Evolutionary conservation across 2,329 filamentous ascomycete genomes (phyloP).

Genomic region (Albophoma yamanashiensis): DNA sequence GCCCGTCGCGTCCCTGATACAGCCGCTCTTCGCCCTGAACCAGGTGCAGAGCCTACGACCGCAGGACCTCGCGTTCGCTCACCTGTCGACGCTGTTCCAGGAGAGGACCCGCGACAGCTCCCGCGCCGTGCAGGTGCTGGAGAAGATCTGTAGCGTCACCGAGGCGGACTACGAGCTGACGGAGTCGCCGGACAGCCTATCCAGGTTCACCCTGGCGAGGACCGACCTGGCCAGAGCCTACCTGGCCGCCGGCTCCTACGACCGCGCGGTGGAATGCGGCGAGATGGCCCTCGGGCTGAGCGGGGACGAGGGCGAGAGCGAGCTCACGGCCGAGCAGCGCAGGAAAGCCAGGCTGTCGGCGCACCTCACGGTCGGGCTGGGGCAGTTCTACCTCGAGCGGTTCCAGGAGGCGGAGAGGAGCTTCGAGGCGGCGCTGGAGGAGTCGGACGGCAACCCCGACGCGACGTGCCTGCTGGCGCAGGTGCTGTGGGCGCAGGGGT

Average conservation of each 20-base stretch:
- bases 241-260: conserved; percentile 56
- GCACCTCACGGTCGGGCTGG: conserved; percentile 75
- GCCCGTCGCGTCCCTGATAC: conserved; percentile 56
- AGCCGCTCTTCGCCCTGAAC: conserved; percentile 78
- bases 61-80: conserved; percentile 59
- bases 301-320: conserved; percentile 57
- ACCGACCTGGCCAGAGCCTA: conserved; percentile 79
- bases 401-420: conserved; percentile 62
- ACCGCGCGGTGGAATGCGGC: conserved; percentile 65
- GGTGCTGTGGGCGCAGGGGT: conserved; percentile 85
- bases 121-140: conserved; percentile 53
- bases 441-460: conserved; percentile 68
- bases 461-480: conserved; percentile 81
- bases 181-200: conserved; percentile 64
- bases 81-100: conserved; percentile 69
- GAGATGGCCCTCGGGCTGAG: conserved; percentile 72
- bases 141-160: conserved; percentile 54
- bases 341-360: conserved; percentile 69
- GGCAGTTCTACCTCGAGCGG: conserved; percentile 60
- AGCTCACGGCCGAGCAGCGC: conserved; percentile 54
- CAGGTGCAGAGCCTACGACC: conserved; percentile 67
- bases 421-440: conserved; percentile 70
- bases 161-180: conserved; percentile 78
- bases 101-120: conserved; percentile 66
- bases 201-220: conserved; percentile 71